Evolutionary conservation across 2,329 filamentous ascomycete species (phyloP).

Genomic region (Pseudocercospora crystallina): DNA sequence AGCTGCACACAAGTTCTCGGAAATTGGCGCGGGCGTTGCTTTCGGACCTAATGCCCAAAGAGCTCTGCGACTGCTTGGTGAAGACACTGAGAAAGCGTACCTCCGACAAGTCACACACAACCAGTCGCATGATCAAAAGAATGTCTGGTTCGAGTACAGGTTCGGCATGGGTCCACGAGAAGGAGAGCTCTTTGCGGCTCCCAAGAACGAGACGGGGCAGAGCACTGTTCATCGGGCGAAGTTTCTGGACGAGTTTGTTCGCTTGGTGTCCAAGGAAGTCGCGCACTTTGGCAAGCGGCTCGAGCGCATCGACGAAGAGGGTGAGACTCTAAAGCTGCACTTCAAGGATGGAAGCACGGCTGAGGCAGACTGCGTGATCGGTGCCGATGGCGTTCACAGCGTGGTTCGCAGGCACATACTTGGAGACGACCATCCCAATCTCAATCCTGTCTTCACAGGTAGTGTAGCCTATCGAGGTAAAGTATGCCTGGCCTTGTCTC

Average conservation of each 20-base stretch:
- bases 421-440: constrained; percentile 12
- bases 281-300: constrained; percentile 23
- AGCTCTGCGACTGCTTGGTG: background rate
- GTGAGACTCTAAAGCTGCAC: background rate
- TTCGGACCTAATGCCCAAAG: background rate
- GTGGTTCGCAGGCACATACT: constrained; percentile 19
- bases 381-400: constrained; percentile 34
- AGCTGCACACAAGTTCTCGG: constrained; percentile 43
- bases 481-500: constrained; percentile 44
- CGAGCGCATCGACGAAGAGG: background rate
- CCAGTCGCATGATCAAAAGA: background rate
- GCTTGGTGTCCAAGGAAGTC: constrained; percentile 44
- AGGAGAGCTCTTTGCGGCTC: background rate
- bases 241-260: constrained; percentile 49
- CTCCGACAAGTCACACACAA: background rate
- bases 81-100: background rate
- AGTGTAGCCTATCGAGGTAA: constrained; percentile 50
- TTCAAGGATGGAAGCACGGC: constrained; percentile 26
- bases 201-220: constrained; percentile 11
- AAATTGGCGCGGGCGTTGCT: constrained; percentile 48
- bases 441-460: constrained; percentile 38
- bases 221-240: constrained; percentile 48
- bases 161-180: background rate
- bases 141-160: background rate
- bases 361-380: constrained; percentile 31